Conservation (phyloP, 1,284 basidiomycete genomes). For the Anthracocystis walkeri region DNA sequence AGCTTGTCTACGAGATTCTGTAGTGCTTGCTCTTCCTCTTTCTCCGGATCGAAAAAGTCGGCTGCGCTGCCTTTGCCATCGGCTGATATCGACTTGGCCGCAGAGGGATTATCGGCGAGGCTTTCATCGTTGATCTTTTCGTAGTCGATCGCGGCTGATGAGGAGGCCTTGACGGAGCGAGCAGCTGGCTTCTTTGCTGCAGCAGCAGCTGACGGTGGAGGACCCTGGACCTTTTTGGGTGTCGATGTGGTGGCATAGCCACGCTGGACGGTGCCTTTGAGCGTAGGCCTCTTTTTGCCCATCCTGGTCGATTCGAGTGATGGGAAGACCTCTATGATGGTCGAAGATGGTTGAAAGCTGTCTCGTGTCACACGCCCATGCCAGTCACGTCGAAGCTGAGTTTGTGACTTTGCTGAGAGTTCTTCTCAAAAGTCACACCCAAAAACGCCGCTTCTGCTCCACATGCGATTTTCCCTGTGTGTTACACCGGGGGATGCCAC, state of each 20-base stretch:
- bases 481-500: slow-evolving; percentile 14
- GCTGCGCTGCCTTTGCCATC: slow-evolving; percentile 11
- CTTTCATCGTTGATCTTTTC: slow-evolving; percentile 43
- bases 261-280: slow-evolving; percentile 62
- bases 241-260: slow-evolving; percentile 74
- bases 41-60: slow-evolving; percentile 53
- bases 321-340: neutral
- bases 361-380: slow-evolving; percentile 16
- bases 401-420: slow-evolving; percentile 2
- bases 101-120: slow-evolving; percentile 33
- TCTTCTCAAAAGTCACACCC: slow-evolving; percentile 27
- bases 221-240: slow-evolving; percentile 78
- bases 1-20: slow-evolving; percentile 75
- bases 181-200: slow-evolving; percentile 66
- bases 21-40: slow-evolving; percentile 64
- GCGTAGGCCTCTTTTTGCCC: slow-evolving; percentile 65
- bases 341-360: slow-evolving; percentile 5
- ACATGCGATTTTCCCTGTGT: slow-evolving; percentile 14
- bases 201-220: slow-evolving; percentile 48
- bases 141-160: slow-evolving; percentile 55
- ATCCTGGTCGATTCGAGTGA: slow-evolving; percentile 12
- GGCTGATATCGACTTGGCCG: slow-evolving; percentile 13
- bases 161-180: slow-evolving; percentile 10
- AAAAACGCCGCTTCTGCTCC: slow-evolving; percentile 22
- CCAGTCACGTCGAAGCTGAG: slow-evolving; percentile 9